A percentile compares a stretch with the other conserved stretches of the same genome.
Conservation (phyloP, 345 rosid genomes). For the Populus deltoides region DNA sequence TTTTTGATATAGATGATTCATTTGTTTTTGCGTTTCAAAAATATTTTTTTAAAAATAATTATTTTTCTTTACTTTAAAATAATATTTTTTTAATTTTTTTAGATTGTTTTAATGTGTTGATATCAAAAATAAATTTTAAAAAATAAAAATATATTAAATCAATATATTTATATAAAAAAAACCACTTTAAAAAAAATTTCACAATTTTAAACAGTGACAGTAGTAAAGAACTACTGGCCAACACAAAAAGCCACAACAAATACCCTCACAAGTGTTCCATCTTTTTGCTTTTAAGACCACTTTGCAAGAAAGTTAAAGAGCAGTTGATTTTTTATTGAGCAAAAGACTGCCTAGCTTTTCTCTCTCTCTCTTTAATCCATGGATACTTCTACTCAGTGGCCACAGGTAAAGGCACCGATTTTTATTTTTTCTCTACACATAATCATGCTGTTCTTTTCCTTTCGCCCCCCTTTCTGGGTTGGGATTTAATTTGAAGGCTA, state of each 20-base stretch:
- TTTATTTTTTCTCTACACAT: slow-evolving; percentile 7
- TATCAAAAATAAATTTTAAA: no score
- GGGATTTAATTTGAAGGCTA: slow-evolving; percentile 10
- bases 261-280: slow-evolving; percentile 5
- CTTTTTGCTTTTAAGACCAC: slow-evolving; percentile 20
- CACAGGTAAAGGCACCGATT: slow-evolving; percentile 35
- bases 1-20: no score
- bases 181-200: no score
- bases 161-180: no score
- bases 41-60: no score
- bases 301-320: slow-evolving; percentile 12
- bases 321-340: slow-evolving; percentile 18
- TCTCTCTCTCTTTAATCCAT: slow-evolving; percentile 25
- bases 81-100: fast-evolving
- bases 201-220: no score
- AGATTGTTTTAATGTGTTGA: no score
- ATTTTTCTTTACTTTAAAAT: no score
- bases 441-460: slow-evolving; percentile 16
- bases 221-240: not conserved
- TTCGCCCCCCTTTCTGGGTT: not conserved
- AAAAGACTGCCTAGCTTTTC: slow-evolving; percentile 14
- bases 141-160: no score
- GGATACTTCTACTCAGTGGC: slow-evolving; percentile 42
- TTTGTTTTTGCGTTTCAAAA: no score
- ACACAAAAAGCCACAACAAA: slow-evolving; percentile 20